These are phyloP conservation scores for Cubamyces sp. DNA, from an alignment of 768 basidiomycete genomes.

Conservation along the genomic window DNA sequence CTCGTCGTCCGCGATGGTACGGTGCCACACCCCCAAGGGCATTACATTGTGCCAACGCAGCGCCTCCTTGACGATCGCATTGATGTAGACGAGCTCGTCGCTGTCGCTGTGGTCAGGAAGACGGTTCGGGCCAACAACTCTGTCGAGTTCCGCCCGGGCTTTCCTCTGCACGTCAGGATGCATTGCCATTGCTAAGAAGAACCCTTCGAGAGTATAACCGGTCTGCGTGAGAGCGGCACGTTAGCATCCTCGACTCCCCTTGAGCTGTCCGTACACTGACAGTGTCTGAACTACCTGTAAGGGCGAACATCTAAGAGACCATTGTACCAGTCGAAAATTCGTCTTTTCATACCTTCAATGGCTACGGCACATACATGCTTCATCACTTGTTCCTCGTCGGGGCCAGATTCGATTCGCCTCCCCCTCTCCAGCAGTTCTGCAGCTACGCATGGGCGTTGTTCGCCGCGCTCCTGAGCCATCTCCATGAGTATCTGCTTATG, in stretches of 20 bases:
- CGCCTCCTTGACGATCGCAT: constrained; percentile 30
- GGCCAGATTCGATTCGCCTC: constrained; percentile 20
- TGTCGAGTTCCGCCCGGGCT: constrained; percentile 37
- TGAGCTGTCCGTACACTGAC: neutral
- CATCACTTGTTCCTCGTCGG: constrained; percentile 14
- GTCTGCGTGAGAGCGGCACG: constrained; percentile 20
- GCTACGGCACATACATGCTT: constrained; percentile 4
- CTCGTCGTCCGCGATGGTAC: constrained; percentile 26
- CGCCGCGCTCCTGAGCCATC: too few species aligned
- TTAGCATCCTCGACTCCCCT: neutral
- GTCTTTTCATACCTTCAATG: constrained; percentile 24
- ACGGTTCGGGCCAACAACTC: constrained; percentile 26
- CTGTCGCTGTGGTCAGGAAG: constrained; percentile 29
- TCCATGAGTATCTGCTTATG: too few species aligned
- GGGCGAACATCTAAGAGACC: neutral
- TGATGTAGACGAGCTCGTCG: constrained; percentile 27
- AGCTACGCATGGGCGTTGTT: too few species aligned
- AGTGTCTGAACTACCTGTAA: constrained; percentile 21
- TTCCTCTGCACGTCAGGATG: constrained; percentile 34
- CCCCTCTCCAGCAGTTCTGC: neutral
- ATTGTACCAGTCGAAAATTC: neutral
- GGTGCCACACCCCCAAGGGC: constrained; percentile 34
- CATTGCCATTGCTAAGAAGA: constrained; percentile 41
- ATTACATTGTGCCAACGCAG: constrained; percentile 39
- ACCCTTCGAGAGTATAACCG: constrained; percentile 30